Percentiles rank a stretch among this genome's conserved stretches.
These are phyloP conservation scores for Fusarium sp. DNA, from an alignment of 2,329 filamentous ascomycete genomes.

Conservation along the genomic window DNA sequence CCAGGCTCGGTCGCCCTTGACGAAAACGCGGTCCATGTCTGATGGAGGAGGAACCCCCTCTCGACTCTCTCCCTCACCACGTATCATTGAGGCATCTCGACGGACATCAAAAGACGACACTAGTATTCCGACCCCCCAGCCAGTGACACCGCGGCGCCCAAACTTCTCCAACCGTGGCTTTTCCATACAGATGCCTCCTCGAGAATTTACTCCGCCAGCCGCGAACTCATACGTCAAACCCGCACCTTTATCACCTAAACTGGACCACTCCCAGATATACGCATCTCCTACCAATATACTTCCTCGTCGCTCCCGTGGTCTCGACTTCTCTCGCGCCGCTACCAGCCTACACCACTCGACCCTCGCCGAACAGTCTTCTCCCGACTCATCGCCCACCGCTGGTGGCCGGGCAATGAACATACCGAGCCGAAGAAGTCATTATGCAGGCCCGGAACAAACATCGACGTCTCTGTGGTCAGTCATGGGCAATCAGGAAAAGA, in stretches of 20 bases:
- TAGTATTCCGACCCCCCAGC: slow-evolving; percentile 61
- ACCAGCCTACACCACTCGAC: slow-evolving; percentile 97
- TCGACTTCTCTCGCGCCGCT: slow-evolving; percentile 93
- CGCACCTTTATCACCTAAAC: slow-evolving; percentile 84
- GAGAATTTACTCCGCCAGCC: slow-evolving; percentile 53
- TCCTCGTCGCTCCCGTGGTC: slow-evolving; percentile 86
- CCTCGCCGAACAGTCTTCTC: slow-evolving; percentile 86
- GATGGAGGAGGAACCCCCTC: slow-evolving; percentile 69
- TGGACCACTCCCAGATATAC: slow-evolving; percentile 86
- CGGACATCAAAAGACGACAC: slow-evolving; percentile 76
- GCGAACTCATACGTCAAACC: slow-evolving; percentile 61
- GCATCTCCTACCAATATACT: slow-evolving; percentile 89
- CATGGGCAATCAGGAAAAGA: slow-evolving; percentile 75
- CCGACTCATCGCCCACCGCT: slow-evolving; percentile 90
- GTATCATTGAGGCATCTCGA: slow-evolving; percentile 65
- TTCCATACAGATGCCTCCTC: slow-evolving; percentile 52
- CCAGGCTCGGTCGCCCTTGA: slow-evolving; percentile 54
- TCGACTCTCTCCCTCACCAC: slow-evolving; percentile 68
- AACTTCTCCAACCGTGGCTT: slow-evolving; percentile 73
- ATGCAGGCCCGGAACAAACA: slow-evolving; percentile 69
- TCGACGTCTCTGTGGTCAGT: slow-evolving; percentile 79
- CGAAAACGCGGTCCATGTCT: slow-evolving; percentile 73
- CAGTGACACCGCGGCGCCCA: slow-evolving; percentile 79
- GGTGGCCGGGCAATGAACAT: slow-evolving; percentile 75
- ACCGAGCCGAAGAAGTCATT: slow-evolving; percentile 64